Base-by-base conservation (phyloP, 1,284 basidiomycete species). In the Fomitopsis schrenkii region DNA sequence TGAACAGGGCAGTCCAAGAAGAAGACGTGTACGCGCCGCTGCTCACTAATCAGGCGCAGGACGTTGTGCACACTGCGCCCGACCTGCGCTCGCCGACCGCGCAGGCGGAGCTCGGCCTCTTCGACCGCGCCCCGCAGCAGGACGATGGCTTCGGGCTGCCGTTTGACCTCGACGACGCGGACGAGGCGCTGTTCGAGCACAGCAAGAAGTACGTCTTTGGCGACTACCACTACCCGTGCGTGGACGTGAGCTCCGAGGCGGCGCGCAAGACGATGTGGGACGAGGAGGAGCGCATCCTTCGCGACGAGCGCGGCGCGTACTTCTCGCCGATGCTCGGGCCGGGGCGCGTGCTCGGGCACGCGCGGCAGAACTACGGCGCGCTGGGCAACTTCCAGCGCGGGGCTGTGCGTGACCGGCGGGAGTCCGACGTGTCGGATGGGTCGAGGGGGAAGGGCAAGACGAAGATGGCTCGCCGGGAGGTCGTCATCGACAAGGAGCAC, bases 151-250 rank as follows among this genome's bases (percentile, higher is more conserved):
- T 82, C 65, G 83, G 80, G 17, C 71, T 93, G 46, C 82, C 82
- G 17, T 91, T 91, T 68, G 86, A 85, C 41, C 71, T 82, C 61
- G 81, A 89, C 66, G 76, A 81, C 44, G 79, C 77, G 62, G 87
- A 95, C 74, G 86, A 93, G 72, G 79, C 83, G 63, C 75, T 95
- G 50, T 96, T 88, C 68, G 77, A 76, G 19, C 81, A 90, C 57
- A 88, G 89, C 68, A 83, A 85, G 67, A 81, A 83, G 64, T 89
- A 93, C 59, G 77, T 94, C 26, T 95, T 97, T 68, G 97, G 97
- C 9, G 95, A 98, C 76, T 95, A 95, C 70, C 87, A 91, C 67
- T 97, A 97, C 72, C 94, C 94, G 0, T 89, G 87, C 65, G 88
- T 96, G 62, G 95, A 96, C 69, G 88, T 93, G 41, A 93, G 88